Evolutionary conservation across 768 basidiomycete genomes (phyloP).

Genomic region (Phallus indusiatus): DNA sequence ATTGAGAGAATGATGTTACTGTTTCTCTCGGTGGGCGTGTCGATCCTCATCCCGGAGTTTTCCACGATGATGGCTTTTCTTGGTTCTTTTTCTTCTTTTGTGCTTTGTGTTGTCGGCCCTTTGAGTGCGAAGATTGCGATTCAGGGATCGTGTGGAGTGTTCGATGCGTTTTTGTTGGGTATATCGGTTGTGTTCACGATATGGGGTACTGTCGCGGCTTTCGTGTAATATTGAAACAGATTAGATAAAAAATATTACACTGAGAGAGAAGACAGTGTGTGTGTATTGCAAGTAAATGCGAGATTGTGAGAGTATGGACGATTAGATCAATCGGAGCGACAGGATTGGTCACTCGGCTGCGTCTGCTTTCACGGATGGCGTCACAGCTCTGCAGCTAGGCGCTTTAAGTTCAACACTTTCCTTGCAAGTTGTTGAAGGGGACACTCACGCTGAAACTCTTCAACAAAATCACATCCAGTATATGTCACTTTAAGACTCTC

Average conservation of each 20-base stretch:
- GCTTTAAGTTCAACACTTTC: too few relatives aligned
- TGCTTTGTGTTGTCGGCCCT: slow-evolving; percentile 71
- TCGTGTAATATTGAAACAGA: slow-evolving; percentile 25
- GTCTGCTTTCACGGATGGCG: too few relatives aligned
- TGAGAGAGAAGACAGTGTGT: too few relatives aligned
- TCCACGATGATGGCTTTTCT: slow-evolving; percentile 81
- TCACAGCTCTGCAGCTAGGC: too few relatives aligned
- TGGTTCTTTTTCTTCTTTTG: slow-evolving; percentile 77
- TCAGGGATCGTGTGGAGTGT: slow-evolving; percentile 30
- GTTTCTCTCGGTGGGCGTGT: slow-evolving; percentile 50
- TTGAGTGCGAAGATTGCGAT: slow-evolving; percentile 61
- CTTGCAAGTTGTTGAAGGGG: too few relatives aligned
- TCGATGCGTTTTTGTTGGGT: slow-evolving; percentile 48
- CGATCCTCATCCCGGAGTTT: slow-evolving; percentile 73
- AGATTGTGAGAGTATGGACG: too few relatives aligned
- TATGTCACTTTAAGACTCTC: too few relatives aligned
- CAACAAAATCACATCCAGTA: too few relatives aligned
- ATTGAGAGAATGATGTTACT: slow-evolving; percentile 54
- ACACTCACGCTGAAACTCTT: too few relatives aligned
- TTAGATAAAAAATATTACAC: background rate
- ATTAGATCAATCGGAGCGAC: too few relatives aligned
- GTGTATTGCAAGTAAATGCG: too few relatives aligned
- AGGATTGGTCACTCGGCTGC: too few relatives aligned
- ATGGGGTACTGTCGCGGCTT: slow-evolving; percentile 68
- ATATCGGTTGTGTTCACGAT: slow-evolving; percentile 55